Conservation (phyloP, 805 yeast genomes). For the Brettanomyces bruxellensis region DNA sequence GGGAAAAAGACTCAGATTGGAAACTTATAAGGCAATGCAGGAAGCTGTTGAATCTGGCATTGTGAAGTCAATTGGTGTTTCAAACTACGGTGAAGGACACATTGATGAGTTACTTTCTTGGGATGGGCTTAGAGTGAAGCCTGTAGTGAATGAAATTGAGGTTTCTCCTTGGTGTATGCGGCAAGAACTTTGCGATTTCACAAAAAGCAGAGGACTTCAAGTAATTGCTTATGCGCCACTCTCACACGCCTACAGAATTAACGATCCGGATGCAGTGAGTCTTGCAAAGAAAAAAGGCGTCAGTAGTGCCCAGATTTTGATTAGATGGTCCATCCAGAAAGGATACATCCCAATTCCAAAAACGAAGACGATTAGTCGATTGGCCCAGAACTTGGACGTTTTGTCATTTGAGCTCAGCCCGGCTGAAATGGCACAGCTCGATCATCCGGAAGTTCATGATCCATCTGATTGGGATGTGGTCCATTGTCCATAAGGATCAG, state of each 20-base stretch:
- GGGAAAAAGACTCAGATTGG: slow-evolving; percentile 40
- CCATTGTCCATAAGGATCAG: slow-evolving; percentile 35
- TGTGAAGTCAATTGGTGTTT: slow-evolving; percentile 66
- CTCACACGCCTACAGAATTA: slow-evolving; percentile 45
- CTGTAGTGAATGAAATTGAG: slow-evolving; percentile 77
- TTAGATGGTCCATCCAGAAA: slow-evolving; percentile 66
- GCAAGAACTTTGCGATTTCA: slow-evolving; percentile 51
- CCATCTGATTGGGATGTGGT: slow-evolving; percentile 77
- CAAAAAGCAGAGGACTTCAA: slow-evolving; percentile 43
- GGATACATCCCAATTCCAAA: slow-evolving; percentile 69
- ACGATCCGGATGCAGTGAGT: slow-evolving; percentile 41
- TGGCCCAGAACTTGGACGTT: slow-evolving; percentile 47
- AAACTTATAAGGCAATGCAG: slow-evolving; percentile 65
- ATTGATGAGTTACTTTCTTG: slow-evolving; percentile 51
- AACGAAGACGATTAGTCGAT: slow-evolving; percentile 43
- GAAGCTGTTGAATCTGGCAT: slow-evolving; percentile 54
- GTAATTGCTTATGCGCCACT: slow-evolving; percentile 80
- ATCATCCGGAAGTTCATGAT: slow-evolving; percentile 50
- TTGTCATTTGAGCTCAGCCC: slow-evolving; percentile 37
- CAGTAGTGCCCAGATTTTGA: slow-evolving; percentile 52
- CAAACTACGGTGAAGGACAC: slow-evolving; percentile 58
- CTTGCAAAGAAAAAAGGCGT: slow-evolving; percentile 42
- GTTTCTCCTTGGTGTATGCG: slow-evolving; percentile 79
- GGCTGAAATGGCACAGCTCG: slow-evolving; percentile 32
- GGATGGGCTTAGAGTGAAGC: slow-evolving; percentile 44